A percentile compares a stretch with the other conserved stretches of the same genome.
phyloP scores from a whole-genome alignment of 805 yeast species.

The Schizosaccharomyces lindneri region DNA sequence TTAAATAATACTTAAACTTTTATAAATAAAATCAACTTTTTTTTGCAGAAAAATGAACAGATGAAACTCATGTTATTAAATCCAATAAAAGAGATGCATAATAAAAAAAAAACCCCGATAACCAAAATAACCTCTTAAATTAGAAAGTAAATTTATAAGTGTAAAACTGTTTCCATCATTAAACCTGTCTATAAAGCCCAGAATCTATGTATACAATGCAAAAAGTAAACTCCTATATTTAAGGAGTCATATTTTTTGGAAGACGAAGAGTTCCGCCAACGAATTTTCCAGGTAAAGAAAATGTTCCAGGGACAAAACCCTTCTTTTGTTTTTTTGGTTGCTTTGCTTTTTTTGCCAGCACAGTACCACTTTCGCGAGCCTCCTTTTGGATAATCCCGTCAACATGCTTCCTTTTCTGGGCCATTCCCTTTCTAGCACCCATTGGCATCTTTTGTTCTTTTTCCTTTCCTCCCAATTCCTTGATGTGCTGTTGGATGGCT shows the following conservation, averaged over 20 bases:
- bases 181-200: no score
- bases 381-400: not conserved
- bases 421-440: slow-evolving; percentile 1
- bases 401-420: not conserved
- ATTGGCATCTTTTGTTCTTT: slow-evolving; percentile 1
- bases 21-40: no score
- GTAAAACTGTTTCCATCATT: no score
- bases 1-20: no score
- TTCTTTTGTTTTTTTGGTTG: not conserved
- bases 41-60: no score
- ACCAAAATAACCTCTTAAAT: no score
- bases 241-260: not conserved
- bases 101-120: no score
- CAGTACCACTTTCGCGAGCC: not conserved
- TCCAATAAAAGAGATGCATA: no score
- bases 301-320: not conserved
- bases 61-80: no score
- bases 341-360: not conserved
- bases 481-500: not conserved
- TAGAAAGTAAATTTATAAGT: no score
- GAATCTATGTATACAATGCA: not conserved
- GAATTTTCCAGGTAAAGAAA: not conserved
- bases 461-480: not conserved
- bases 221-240: not conserved
- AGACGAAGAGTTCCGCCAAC: not conserved